Evolutionary conservation across 306 rosid genomes (phyloP).

Genomic region (Hippophae gyantsensis): DNA sequence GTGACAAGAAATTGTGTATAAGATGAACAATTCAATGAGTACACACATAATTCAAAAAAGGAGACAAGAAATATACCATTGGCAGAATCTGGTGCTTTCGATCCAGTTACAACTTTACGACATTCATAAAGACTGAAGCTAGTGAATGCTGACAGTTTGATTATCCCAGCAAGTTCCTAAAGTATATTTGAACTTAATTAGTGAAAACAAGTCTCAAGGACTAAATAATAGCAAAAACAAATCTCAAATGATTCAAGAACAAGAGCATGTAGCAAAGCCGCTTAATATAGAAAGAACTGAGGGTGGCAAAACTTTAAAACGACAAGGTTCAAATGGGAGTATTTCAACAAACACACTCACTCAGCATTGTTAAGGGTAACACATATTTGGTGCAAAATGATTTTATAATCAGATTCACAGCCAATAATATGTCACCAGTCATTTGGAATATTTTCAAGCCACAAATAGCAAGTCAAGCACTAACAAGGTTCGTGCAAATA

Average conservation of each 20-base stretch:
- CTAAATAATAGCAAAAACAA: conserved; percentile 2
- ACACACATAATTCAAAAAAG: conserved; percentile 10
- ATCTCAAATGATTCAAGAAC: not conserved
- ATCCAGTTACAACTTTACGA: conserved; percentile 61
- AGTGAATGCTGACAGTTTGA: conserved; percentile 65
- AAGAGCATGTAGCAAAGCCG: not conserved
- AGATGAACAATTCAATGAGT: conserved; percentile 19
- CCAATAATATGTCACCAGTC: not conserved
- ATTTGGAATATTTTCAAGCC: not conserved
- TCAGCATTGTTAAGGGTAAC: not conserved
- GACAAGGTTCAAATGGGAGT: not conserved
- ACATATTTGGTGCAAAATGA: not conserved
- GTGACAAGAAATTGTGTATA: conserved; percentile 23
- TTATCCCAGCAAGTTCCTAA: conserved; percentile 90
- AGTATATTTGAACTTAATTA: conserved; percentile 16
- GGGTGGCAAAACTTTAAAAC: not conserved
- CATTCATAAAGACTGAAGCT: conserved; percentile 84
- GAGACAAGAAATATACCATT: conserved; percentile 38
- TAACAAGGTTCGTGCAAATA: not conserved
- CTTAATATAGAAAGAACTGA: not conserved
- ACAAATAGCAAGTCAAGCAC: not conserved
- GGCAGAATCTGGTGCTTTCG: conserved; percentile 73
- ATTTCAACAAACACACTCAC: not conserved
- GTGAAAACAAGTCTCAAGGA: conserved; percentile 11
- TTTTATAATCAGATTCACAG: not conserved